A percentile compares a stretch with the other conserved stretches of the same genome.
Conservation (phyloP, 352 stramenopile species). For the Pythium aphanidermatum region DNA sequence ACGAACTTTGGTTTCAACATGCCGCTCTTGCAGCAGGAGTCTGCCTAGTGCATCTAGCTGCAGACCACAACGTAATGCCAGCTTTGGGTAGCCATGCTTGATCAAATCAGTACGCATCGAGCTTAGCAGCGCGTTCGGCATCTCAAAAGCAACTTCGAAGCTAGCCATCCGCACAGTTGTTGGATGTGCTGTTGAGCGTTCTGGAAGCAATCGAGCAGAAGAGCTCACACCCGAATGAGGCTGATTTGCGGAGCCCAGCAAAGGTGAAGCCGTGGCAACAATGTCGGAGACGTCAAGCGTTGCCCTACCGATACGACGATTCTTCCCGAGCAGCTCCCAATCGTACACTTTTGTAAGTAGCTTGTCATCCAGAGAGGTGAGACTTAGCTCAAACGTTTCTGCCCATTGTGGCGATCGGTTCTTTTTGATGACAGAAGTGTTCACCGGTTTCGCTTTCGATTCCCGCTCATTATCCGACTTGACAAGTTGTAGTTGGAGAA, state of each 20-base stretch:
- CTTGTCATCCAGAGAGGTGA: conserved; percentile 40
- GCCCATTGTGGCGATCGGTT: conserved; percentile 54
- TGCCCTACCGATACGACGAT: conserved; percentile 40
- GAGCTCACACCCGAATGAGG: too few species aligned
- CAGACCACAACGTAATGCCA: conserved; percentile 50
- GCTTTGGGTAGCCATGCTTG: conserved; percentile 41
- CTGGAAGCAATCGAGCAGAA: background rate
- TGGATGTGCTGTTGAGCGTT: background rate
- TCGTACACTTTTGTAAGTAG: conserved; percentile 51
- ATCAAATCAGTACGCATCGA: conserved; percentile 35
- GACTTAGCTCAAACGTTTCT: conserved; percentile 48
- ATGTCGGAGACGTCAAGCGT: conserved; percentile 39
- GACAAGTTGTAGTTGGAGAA: conserved; percentile 37
- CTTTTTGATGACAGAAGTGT: conserved; percentile 59
- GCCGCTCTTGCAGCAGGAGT: conserved; percentile 35
- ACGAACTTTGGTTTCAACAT: conserved; percentile 29
- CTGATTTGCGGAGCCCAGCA: conserved; percentile 3
- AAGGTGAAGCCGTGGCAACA: conserved; percentile 27
- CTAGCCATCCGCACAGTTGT: conserved; percentile 38
- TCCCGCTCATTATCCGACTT: conserved; percentile 9
- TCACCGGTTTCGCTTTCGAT: conserved; percentile 22
- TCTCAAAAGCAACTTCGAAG: conserved; percentile 61
- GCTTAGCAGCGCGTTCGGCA: conserved; percentile 37
- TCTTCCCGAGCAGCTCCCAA: conserved; percentile 42
- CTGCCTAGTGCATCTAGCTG: conserved; percentile 35